Evolutionary conservation across 331 rosid genomes (phyloP), one percentile per base, ranked within the genome.

Genomic region (Erythrophleum ivorense): DNA sequence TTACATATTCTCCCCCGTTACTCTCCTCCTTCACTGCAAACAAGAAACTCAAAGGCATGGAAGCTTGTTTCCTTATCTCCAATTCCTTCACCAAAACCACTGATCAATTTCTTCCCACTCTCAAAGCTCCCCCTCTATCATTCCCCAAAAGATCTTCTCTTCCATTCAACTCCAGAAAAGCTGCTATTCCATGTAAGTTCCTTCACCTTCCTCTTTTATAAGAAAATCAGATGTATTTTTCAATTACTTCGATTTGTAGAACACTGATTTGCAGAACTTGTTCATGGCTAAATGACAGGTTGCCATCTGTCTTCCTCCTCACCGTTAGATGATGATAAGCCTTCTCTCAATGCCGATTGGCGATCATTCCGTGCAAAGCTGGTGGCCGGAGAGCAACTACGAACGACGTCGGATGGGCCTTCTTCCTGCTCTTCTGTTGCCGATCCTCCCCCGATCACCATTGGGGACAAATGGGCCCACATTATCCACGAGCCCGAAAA

Each of bases 391-490:
- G 75, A 70, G 10, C 40, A 24, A 2, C 38, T 21, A 0, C 31
- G 14, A 15, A 70, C 40, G 41, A 46, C 75, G 57, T 21, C 75
- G 58, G 34, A 21, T 3, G 75, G 12, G 10, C 75, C 58, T 70
- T 45, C 74, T 31, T 45, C n/a, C n/a, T n/a, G n/a, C n/a, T n/a
- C 74, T 19, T 46, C 75, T 0, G n/a, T 2, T 31, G 1, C 54
- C 1, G 54, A 43, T 43, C 55, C 16, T 1, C 5, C 36, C 5
- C 57, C 74, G 6, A n/a, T 70, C 75, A 13, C 40, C 75, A 1
- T 45, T 2, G 75, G 75, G 12, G 75, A 70, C 40, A 70, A 24
- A 13, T 70, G 75, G 74, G 75, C 75, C 75, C 75, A 70, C 75
- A 6, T 70, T 6, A 70, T 70, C 57, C 75, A 70, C 57, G 75